phyloP scores from a whole-genome alignment of 768 basidiomycete genomes.

The Fibroporia radiculosa region DNA sequence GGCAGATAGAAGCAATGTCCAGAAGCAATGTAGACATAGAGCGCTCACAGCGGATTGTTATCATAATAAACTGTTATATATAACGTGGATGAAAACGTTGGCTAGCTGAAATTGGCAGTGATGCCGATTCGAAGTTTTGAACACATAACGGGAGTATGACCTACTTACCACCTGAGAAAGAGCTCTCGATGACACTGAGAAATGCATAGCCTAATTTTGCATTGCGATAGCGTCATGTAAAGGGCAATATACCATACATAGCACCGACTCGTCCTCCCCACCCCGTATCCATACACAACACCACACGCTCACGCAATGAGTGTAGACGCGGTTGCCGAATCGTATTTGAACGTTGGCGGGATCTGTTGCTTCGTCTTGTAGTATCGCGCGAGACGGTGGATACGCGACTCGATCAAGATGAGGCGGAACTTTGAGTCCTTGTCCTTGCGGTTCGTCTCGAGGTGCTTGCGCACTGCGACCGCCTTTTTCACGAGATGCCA shows the following conservation, averaged over 20 bases:
- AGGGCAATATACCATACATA: slow-evolving; percentile 16
- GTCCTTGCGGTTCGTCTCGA: slow-evolving; percentile 97
- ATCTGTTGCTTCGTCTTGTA: slow-evolving; percentile 99
- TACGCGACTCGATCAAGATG: slow-evolving; percentile 98
- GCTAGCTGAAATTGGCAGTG: too few species aligned
- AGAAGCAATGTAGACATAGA: too few species aligned
- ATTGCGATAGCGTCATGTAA: slow-evolving; percentile 17
- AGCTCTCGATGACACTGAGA: neutral
- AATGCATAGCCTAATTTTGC: slow-evolving; percentile 18
- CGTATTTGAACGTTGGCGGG: slow-evolving; percentile 97
- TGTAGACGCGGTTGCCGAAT: slow-evolving; percentile 90
- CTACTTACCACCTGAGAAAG: neutral
- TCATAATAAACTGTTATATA: too few species aligned
- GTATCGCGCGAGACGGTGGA: slow-evolving; percentile 96
- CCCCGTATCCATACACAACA: slow-evolving; percentile 7
- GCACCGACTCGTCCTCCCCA: slow-evolving; percentile 8
- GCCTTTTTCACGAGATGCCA: slow-evolving; percentile 99
- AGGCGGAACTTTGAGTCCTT: slow-evolving; percentile 97
- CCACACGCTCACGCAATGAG: slow-evolving; percentile 57
- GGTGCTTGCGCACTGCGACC: slow-evolving; percentile 97
- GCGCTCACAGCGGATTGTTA: too few species aligned
- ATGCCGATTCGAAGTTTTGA: too few species aligned
- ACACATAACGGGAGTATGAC: too few species aligned
- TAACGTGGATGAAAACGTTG: too few species aligned
- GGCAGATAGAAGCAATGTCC: too few species aligned